Percentiles rank a stretch among this genome's conserved stretches.
phyloP scores from a whole-genome alignment of 139 green algal genomes.

The Chlamydomonas sp. region DNA sequence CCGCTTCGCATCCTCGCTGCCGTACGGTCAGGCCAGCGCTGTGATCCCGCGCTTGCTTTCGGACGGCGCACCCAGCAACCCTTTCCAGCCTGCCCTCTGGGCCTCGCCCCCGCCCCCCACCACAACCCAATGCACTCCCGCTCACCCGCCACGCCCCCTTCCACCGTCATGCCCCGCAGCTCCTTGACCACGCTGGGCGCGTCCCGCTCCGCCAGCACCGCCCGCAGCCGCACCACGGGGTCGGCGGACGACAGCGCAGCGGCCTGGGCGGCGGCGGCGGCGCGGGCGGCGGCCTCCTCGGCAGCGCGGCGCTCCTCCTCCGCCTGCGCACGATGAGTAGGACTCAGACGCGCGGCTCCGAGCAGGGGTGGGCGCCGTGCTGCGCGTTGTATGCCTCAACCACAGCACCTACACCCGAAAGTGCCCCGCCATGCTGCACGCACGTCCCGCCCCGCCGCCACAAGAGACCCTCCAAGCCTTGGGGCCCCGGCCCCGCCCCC shows the following conservation, averaged over 20 bases:
- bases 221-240: constrained; percentile 44
- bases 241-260: constrained; percentile 36
- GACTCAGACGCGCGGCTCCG: too few species aligned
- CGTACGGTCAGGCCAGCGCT: too few species aligned
- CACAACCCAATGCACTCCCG: neutral
- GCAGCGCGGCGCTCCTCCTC: constrained; percentile 22
- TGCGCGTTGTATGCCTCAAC: too few species aligned
- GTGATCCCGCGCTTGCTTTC: too few species aligned
- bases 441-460: neutral
- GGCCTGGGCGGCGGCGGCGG: constrained; percentile 16
- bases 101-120: neutral
- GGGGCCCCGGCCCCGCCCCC: neutral
- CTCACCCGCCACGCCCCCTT: constrained; percentile 61
- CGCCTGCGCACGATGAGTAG: neutral
- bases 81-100: neutral
- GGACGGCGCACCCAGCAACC: too few species aligned
- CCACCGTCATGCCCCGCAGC: constrained; percentile 57
- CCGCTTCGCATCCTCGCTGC: too few species aligned
- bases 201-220: constrained; percentile 53
- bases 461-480: neutral
- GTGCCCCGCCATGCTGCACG: neutral
- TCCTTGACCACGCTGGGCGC: constrained; percentile 39
- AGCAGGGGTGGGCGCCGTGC: too few species aligned
- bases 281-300: neutral
- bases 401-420: too few species aligned